Percentiles rank a stretch among this genome's conserved stretches.
phyloP scores from a whole-genome alignment of 768 basidiomycete genomes.

The Sistotremastrum suecicum region DNA sequence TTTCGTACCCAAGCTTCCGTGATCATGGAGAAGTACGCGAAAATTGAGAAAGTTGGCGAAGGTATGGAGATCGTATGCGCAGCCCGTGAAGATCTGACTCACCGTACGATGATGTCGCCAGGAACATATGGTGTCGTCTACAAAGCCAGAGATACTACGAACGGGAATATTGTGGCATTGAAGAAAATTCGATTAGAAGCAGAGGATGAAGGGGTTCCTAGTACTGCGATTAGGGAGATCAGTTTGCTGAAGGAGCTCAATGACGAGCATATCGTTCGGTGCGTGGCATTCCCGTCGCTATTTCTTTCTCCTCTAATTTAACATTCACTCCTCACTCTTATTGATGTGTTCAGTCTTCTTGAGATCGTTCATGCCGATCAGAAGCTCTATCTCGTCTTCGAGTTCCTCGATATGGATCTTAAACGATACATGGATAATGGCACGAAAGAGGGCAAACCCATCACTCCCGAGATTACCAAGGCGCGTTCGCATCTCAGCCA shows the following conservation, averaged over 20 bases:
- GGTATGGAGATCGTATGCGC: constrained; percentile 24
- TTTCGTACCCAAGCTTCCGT: not conserved
- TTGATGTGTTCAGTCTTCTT: constrained; percentile 43
- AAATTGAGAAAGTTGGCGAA: constrained; percentile 88
- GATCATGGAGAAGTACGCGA: constrained; percentile 61
- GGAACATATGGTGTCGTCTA: constrained; percentile 99
- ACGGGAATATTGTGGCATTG: constrained; percentile 78
- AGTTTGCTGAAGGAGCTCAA: constrained; percentile 92
- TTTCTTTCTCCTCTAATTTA: not conserved
- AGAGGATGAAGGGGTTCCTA: constrained; percentile 97
- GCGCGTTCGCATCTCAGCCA: constrained; percentile 28
- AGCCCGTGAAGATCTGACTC: too few relatives aligned
- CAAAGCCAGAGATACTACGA: constrained; percentile 77
- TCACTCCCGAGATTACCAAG: constrained; percentile 66
- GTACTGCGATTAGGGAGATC: constrained; percentile 96
- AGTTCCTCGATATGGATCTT: constrained; percentile 93
- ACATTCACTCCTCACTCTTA: not conserved
- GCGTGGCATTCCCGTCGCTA: constrained; percentile 11
- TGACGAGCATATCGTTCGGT: constrained; percentile 94
- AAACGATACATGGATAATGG: constrained; percentile 94
- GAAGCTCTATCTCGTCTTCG: constrained; percentile 95
- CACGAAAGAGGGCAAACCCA: constrained; percentile 55
- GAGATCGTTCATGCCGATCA: constrained; percentile 97
- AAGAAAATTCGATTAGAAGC: constrained; percentile 99
- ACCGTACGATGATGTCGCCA: constrained; percentile 16